A percentile compares a stretch with the other conserved stretches of the same genome.
phyloP scores from a whole-genome alignment of 164 flowering plant species.

The Chimonanthus praecox region DNA sequence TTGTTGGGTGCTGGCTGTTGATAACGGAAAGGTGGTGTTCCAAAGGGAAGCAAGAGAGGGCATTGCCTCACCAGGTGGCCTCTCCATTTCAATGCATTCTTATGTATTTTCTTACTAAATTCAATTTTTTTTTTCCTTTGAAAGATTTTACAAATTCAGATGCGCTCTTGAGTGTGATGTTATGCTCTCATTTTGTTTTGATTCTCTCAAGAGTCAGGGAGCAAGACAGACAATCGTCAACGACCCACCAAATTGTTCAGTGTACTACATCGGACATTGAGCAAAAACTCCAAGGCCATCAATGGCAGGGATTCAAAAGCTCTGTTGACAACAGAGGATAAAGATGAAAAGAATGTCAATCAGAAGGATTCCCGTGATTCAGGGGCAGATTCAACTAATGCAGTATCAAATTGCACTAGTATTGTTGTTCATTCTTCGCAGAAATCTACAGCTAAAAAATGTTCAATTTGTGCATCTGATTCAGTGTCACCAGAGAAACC shows the following conservation, averaged over 20 bases:
- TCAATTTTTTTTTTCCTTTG: neutral
- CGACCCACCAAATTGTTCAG: constrained; percentile 27
- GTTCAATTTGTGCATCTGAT: constrained; percentile 43
- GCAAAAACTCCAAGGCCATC: constrained; percentile 29
- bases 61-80: neutral
- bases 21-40: constrained; percentile 79
- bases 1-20: constrained; percentile 68
- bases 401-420: neutral
- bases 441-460: constrained; percentile 22
- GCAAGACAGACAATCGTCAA: neutral
- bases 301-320: constrained; percentile 13
- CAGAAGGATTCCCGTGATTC: neutral
- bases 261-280: constrained; percentile 35
- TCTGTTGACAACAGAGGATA: neutral
- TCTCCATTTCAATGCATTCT: neutral
- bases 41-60: constrained; percentile 37
- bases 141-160: neutral
- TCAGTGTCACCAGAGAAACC: constrained; percentile 9
- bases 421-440: neutral
- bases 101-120: neutral
- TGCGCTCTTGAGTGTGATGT: neutral
- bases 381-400: neutral
- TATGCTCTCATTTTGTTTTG: neutral
- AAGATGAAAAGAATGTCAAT: neutral
- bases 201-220: neutral